Evolutionary conservation across 352 stramenopile species (phyloP).

Genomic region (Phytophthora crassamura): DNA sequence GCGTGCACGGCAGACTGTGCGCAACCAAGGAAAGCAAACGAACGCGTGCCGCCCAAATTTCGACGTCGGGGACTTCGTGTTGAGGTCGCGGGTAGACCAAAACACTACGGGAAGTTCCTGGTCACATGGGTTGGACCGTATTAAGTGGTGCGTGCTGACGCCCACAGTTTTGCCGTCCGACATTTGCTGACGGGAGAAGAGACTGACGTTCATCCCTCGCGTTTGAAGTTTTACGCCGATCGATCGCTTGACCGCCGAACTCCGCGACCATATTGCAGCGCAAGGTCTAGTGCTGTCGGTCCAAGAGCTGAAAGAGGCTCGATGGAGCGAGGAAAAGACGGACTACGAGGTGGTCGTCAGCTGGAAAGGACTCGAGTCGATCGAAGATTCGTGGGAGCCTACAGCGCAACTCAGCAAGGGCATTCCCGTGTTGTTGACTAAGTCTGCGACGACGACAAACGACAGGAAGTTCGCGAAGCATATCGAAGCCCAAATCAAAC

Average conservation of each 20-base stretch:
- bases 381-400: slow-evolving; percentile 6
- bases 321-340: not conserved
- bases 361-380: slow-evolving; percentile 1
- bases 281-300: slow-evolving; percentile 9
- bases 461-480: too few species aligned
- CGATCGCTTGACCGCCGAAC: not conserved
- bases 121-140: slow-evolving; percentile 8
- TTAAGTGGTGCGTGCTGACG: not conserved
- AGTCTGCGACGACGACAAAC: too few species aligned
- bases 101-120: slow-evolving; percentile 1
- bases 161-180: slow-evolving; percentile 7
- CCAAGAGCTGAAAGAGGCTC: not conserved
- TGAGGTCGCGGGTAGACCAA: slow-evolving; percentile 14
- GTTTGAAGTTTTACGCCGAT: slow-evolving; percentile 16
- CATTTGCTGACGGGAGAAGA: slow-evolving; percentile 1
- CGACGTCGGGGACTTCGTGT: slow-evolving; percentile 9
- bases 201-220: slow-evolving; percentile 2
- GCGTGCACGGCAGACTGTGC: slow-evolving; percentile 1
- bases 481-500: too few species aligned
- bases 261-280: not conserved
- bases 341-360: slow-evolving; percentile 1
- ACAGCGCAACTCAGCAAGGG: not conserved
- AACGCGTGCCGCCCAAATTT: not conserved
- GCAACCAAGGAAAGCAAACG: slow-evolving; percentile 2
- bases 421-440: not conserved